Base-by-base conservation (phyloP, 345 rosid genomes). In the Aquilaria sinensis region DNA sequence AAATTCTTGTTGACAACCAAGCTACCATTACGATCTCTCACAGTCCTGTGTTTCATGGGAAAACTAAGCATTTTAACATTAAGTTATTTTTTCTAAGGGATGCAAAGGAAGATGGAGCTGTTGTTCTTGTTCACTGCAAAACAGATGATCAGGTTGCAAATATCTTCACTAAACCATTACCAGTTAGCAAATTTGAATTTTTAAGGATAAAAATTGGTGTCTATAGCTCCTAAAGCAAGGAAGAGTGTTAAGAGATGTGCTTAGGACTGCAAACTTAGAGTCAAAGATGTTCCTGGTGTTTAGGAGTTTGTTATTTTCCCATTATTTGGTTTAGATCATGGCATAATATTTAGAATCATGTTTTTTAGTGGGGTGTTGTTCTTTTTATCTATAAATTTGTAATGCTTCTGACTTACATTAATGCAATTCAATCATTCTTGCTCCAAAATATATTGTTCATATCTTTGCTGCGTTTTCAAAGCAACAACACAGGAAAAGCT, bases 131-230 rank as follows among this genome's bases (percentile, higher is more conserved):
- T 8, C 16, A 63, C 14, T 37, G 58, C 67, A 52, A 10, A 4
- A 53, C 5, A n/a, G 34, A 33, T 6, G 51, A 64, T 8, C 50
- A 64, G n/a, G 15, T 52, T 1, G 67, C 2, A 2, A 48, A 64
- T 45, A 15, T 64, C 23, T 53, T 53, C 4, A 64, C 59, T 5
- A 64, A 64, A 13, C 30, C 56, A 31, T 61, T 61, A 6, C 64
- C 55, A 29, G 5, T 47, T 9, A 30, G 30, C 53, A 49, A 30
- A 45, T 61, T 61, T 31, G 64, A 61, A 30, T 4, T 0, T 14
- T 60, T 60, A 10, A 60, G 51, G 10, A 16, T 2, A 9, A 61
- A 61, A 47, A 33, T 61, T 47, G 55, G 46, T 63, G 53, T 47
- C 47, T 49, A 15, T 14, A 61, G 46, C 12, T 12, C 32, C 29